Evolutionary conservation across 208 protist species (phyloP), one percentile per base, ranked within the genome.

Genomic region (Wallacemonas sp.): DNA sequence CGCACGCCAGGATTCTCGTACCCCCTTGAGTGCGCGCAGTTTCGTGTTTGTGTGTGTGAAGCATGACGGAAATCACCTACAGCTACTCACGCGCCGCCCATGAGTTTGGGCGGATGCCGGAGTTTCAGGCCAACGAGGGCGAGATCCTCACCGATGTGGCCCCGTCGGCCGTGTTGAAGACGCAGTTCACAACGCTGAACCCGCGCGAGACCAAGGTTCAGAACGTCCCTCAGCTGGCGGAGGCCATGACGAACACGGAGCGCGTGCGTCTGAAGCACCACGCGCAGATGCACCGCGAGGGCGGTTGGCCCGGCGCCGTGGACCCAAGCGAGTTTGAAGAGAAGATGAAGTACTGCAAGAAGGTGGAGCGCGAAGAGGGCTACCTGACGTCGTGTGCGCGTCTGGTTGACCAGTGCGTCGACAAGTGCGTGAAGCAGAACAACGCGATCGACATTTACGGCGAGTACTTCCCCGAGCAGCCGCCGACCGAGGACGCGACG

Each of bases 391-490:
- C 93, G 7, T 96, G 97, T 74, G 78, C 82, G 18, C 72, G 85
- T 22, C 85, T 98, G 0, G 81, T 94, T 12, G 92, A 97, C 54
- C 82, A 88, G 63, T 92, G 74, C 31, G 76, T 97, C 16, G 91
- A 98, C 29, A 81, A 93, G 54, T 90, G 89, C 44, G 81, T 99
- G 44, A 97, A 98, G 74, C 97, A 99, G 70, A 99, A 99, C 84
- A 98, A 96, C 55, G 89, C 97, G 2, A 92, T 99, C 50, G 97
- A 99, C 79, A 99, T 99, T 66, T 99, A 98, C 82, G 95, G 98
- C 31, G 81, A 94, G 31, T 99, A 99, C 73, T 99, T 99, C 69
- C 54, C 70, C 1, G 91, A 95, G 25, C 75, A 79, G 28, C 80
- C 82, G 14, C 80, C 91, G 3, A 61, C 81, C 31, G 79, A 86